Conservation (phyloP, 2,329 filamentous ascomycete species). For the Fonsecaea multimorphosa region DNA sequence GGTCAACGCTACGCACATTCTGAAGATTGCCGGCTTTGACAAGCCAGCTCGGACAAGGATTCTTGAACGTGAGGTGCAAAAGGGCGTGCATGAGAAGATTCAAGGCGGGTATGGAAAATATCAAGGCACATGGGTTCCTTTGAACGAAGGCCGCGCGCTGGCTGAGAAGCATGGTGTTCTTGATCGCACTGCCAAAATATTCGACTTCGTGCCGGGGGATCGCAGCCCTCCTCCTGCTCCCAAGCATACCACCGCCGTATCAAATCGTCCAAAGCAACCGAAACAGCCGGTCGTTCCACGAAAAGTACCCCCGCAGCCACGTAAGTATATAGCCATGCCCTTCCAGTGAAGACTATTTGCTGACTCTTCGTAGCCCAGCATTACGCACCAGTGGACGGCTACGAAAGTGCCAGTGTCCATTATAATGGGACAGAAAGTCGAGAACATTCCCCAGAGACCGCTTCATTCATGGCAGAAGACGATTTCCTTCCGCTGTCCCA, state of each 20-base stretch:
- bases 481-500: constrained; percentile 75
- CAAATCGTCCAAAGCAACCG: constrained; percentile 79
- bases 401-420: constrained; percentile 66
- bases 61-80: constrained; percentile 94
- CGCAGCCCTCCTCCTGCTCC: constrained; percentile 91
- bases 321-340: constrained; percentile 11
- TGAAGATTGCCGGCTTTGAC: constrained; percentile 96
- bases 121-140: constrained; percentile 96
- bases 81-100: constrained; percentile 95
- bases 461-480: constrained; percentile 84
- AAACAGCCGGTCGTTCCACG: constrained; percentile 70
- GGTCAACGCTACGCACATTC: constrained; percentile 99
- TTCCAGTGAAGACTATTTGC: background rate
- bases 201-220: constrained; percentile 84
- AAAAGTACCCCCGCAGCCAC: constrained; percentile 53
- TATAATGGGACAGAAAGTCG: constrained; percentile 80
- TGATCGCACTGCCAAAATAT: constrained; percentile 82
- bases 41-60: constrained; percentile 95
- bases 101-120: constrained; percentile 99
- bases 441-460: constrained; percentile 80
- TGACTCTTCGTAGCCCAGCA: constrained; percentile 24
- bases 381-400: constrained; percentile 62
- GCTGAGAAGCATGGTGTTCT: constrained; percentile 87
- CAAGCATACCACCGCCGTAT: constrained; percentile 74
- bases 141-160: constrained; percentile 78